A percentile compares a stretch with the other conserved stretches of the same genome.
phyloP scores from a whole-genome alignment of 2,329 filamentous ascomycete genomes.

The Hymenoscyphus infarciens region DNA sequence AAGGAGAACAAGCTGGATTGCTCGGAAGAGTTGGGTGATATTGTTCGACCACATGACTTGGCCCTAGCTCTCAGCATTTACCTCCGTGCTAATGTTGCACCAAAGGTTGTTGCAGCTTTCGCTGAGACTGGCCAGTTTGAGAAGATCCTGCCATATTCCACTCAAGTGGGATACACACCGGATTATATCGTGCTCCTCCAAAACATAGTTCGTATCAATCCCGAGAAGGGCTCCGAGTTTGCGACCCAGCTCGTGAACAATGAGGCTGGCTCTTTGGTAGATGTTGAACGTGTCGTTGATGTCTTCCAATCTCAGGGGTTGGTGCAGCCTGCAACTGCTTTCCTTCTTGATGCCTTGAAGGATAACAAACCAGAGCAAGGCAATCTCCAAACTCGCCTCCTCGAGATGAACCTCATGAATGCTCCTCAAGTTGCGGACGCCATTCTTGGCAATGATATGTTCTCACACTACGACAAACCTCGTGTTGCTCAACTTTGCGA shows the following conservation, averaged over 20 bases:
- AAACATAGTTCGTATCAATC: constrained; percentile 86
- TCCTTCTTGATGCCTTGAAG: constrained; percentile 91
- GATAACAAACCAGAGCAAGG: constrained; percentile 93
- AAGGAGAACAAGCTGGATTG: constrained; percentile 93
- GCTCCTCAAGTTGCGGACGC: constrained; percentile 97
- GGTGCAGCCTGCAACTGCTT: constrained; percentile 97
- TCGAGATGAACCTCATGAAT: constrained; percentile 98
- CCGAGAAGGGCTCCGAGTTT: constrained; percentile 93
- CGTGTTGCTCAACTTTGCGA: constrained; percentile 90
- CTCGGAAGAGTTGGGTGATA: constrained; percentile 93
- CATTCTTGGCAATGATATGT: constrained; percentile 97
- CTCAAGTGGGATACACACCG: constrained; percentile 83
- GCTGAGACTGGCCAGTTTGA: constrained; percentile 97
- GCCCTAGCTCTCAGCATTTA: constrained; percentile 86
- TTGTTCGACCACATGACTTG: constrained; percentile 85
- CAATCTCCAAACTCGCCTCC: constrained; percentile 84
- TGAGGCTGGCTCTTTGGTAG: constrained; percentile 80
- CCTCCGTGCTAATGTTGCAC: constrained; percentile 80
- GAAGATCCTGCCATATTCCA: constrained; percentile 89
- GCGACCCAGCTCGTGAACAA: constrained; percentile 89
- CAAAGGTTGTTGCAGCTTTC: constrained; percentile 93
- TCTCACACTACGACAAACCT: constrained; percentile 90
- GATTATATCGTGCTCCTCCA: constrained; percentile 91
- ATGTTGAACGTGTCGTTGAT: constrained; percentile 91
- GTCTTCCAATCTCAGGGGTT: constrained; percentile 98